These are phyloP conservation scores for Coemansia erecta DNA, from an alignment of 192 early-diverging fungal genomes.

Conservation along the genomic window DNA sequence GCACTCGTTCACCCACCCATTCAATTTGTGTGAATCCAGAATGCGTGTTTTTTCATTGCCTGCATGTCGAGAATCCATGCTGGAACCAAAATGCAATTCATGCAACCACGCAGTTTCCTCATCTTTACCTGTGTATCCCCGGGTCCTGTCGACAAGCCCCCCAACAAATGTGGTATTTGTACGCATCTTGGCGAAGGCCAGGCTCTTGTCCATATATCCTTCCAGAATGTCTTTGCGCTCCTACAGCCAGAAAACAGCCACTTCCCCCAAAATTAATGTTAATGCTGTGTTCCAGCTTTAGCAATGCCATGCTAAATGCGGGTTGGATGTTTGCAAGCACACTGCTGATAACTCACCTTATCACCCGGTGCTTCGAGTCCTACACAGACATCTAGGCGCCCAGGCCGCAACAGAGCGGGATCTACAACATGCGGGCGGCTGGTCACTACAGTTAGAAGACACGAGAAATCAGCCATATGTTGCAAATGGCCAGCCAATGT, in stretches of 20 bases:
- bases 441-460: conserved; percentile 59
- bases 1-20: too few relatives aligned
- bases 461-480: background rate
- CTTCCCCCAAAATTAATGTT: background rate
- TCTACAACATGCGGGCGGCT: conserved; percentile 73
- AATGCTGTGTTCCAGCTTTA: too few relatives aligned
- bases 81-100: too few relatives aligned
- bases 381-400: conserved; percentile 79
- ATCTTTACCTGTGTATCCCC: conserved; percentile 47
- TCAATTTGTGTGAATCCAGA: background rate
- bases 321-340: background rate
- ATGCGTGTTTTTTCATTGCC: background rate
- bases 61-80: background rate
- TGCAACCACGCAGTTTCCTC: background rate
- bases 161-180: conserved; percentile 31
- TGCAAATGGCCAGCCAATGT: background rate
- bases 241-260: conserved; percentile 28
- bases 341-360: conserved; percentile 34
- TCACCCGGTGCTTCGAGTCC: conserved; percentile 60
- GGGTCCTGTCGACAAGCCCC: conserved; percentile 52
- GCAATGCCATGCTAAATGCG: background rate
- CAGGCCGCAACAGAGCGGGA: conserved; percentile 78
- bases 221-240: conserved; percentile 59
- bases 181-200: conserved; percentile 44
- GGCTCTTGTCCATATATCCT: conserved; percentile 58